Conservation (phyloP, 2,329 filamentous ascomycete species). For the Capronia americana region DNA sequence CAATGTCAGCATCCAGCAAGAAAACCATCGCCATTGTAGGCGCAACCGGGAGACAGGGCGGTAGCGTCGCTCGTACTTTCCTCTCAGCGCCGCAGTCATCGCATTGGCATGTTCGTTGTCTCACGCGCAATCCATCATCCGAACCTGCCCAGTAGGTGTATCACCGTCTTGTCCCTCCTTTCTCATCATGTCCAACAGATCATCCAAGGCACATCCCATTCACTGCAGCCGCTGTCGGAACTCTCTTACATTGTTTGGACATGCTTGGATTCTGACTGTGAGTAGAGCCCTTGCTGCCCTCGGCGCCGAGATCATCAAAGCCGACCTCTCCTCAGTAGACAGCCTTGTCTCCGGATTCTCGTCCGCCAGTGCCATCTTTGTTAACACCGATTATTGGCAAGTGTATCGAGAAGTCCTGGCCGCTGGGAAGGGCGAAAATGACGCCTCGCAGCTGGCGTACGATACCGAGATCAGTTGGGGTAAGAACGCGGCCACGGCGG, state of each 20-base stretch:
- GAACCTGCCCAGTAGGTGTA: constrained; percentile 24
- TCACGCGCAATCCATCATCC: constrained; percentile 26
- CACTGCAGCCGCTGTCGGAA: too few species aligned
- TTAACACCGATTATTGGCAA: constrained; percentile 26
- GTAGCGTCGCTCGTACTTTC: constrained; percentile 23
- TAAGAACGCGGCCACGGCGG: constrained; percentile 21
- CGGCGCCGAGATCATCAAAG: constrained; percentile 22
- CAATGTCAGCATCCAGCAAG: constrained; percentile 12
- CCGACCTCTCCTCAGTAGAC: constrained; percentile 19
- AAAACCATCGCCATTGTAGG: constrained; percentile 28
- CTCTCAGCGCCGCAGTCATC: constrained; percentile 19
- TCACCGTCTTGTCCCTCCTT: not conserved
- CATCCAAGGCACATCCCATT: not conserved
- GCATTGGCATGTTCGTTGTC: constrained; percentile 22
- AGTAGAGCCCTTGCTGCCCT: constrained; percentile 16
- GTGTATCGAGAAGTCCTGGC: constrained; percentile 11
- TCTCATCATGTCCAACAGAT: too few species aligned
- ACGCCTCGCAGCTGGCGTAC: constrained; percentile 21
- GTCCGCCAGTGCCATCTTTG: constrained; percentile 16
- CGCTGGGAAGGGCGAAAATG: constrained; percentile 6
- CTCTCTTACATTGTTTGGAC: not conserved
- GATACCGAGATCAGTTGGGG: constrained; percentile 19
- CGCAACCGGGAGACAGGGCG: constrained; percentile 24
- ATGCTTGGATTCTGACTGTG: constrained; percentile 7
- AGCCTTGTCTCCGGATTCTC: constrained; percentile 18